Evolutionary conservation across 305 asterid species (phyloP).

Genomic region (Coffea humblotiana): DNA sequence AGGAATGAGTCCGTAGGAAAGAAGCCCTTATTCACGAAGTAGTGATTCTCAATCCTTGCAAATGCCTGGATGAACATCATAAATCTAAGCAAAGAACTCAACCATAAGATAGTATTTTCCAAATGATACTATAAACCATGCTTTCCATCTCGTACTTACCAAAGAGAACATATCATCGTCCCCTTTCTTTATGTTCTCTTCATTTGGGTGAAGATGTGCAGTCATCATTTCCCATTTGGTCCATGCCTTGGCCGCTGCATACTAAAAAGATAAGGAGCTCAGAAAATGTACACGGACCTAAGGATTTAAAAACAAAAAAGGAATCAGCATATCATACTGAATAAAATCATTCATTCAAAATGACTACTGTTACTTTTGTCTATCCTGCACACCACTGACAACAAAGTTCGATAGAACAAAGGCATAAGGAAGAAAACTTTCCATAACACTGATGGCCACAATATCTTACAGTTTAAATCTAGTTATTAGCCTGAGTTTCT

Average conservation of each 20-base stretch:
- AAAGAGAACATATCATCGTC: conserved; percentile 82
- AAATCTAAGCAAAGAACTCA: conserved; percentile 11
- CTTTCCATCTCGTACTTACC: conserved; percentile 48
- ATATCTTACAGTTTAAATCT: not conserved
- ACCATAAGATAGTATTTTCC: not conserved
- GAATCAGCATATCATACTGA: not conserved
- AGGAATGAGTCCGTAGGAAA: conserved; percentile 70
- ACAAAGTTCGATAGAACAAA: not conserved
- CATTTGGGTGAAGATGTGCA: conserved; percentile 86
- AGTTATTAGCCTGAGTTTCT: not conserved
- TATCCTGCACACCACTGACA: not conserved
- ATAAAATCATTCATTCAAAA: not conserved
- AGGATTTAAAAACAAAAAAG: not conserved
- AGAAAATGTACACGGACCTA: not conserved
- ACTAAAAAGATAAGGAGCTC: conserved; percentile 36
- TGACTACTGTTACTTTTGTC: not conserved
- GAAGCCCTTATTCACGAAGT: conserved; percentile 88
- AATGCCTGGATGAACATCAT: conserved; percentile 61
- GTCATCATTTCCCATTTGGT: conserved; percentile 98
- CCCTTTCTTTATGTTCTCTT: conserved; percentile 59
- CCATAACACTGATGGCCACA: not conserved
- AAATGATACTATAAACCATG: not conserved
- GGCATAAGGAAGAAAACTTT: not conserved
- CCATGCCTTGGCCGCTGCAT: conserved; percentile 94
- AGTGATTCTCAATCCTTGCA: conserved; percentile 98